Conservation (phyloP, 2,329 filamentous ascomycete species). For the Aureobasidium sp. region DNA sequence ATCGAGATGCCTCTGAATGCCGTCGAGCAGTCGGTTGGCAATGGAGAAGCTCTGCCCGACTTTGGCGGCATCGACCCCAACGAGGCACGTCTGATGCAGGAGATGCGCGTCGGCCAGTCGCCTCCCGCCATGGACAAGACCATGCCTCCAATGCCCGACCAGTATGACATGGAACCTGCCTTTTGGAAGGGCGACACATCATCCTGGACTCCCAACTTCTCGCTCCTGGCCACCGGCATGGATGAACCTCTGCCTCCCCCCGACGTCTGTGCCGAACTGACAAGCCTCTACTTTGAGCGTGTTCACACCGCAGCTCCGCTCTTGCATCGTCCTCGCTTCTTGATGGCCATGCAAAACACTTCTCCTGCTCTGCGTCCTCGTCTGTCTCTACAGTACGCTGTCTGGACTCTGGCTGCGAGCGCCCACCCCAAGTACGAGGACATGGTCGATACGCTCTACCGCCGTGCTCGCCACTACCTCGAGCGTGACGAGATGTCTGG, state of each 20-base stretch:
- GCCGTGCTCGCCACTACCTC: conserved; percentile 79
- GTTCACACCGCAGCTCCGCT: conserved; percentile 79
- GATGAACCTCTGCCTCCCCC: conserved; percentile 74
- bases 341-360: conserved; percentile 74
- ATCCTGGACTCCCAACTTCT: background rate
- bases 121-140: background rate
- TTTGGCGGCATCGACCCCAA: conserved; percentile 7
- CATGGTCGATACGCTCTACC: conserved; percentile 83
- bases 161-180: background rate
- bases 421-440: conserved; percentile 73
- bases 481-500: conserved; percentile 87
- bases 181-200: background rate
- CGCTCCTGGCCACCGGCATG: conserved; percentile 46
- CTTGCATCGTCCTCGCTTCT: conserved; percentile 81
- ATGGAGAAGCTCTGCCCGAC: background rate
- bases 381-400: conserved; percentile 82
- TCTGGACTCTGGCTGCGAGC: conserved; percentile 91
- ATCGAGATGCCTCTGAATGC: conserved; percentile 18
- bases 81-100: background rate
- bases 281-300: conserved; percentile 85
- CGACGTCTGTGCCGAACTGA: conserved; percentile 80
- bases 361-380: conserved; percentile 81
- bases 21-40: background rate
- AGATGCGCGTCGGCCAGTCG: conserved; percentile 3
- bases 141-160: background rate